Evolutionary conservation across 345 rosid genomes (phyloP).

Genomic region (Melaleuca alternifolia): DNA sequence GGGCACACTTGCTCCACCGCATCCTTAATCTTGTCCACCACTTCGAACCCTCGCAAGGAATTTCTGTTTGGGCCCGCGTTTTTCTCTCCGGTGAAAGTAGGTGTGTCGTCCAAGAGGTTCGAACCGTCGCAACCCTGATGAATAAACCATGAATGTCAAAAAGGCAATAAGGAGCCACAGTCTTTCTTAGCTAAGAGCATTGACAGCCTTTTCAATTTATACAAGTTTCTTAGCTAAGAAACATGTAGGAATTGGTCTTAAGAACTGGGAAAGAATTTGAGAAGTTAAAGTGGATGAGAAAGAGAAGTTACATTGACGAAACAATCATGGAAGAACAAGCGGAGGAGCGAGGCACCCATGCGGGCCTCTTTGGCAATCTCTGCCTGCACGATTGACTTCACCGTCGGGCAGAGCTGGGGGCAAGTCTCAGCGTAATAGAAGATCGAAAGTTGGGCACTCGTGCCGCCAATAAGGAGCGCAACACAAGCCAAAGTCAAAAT

Average conservation of each 20-base stretch:
- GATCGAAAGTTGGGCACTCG: constrained; percentile 61
- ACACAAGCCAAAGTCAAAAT: constrained; percentile 20
- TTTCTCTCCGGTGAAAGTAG: constrained; percentile 38
- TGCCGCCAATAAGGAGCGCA: constrained; percentile 9
- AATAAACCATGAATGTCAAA: too few relatives aligned
- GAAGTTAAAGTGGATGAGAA: neutral
- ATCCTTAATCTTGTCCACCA: constrained; percentile 31
- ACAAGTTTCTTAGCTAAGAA: too few relatives aligned
- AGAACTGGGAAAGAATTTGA: neutral
- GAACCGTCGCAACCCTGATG: constrained; percentile 56
- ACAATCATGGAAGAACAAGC: constrained; percentile 88
- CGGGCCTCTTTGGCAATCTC: constrained; percentile 50
- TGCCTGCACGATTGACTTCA: constrained; percentile 32
- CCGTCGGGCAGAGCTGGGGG: constrained; percentile 39
- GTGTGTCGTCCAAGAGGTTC: constrained; percentile 30
- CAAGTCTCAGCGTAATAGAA: constrained; percentile 58
- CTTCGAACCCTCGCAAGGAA: constrained; percentile 36
- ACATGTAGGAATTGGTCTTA: neutral
- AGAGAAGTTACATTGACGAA: constrained; percentile 63
- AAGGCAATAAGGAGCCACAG: neutral
- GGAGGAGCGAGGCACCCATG: constrained; percentile 75
- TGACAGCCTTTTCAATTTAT: too few relatives aligned
- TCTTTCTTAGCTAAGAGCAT: too few relatives aligned
- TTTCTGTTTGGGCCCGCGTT: constrained; percentile 35
- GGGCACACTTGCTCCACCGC: constrained; percentile 38